A percentile compares a stretch with the other conserved stretches of the same genome.
Evolutionary conservation across 2,329 filamentous ascomycete species (phyloP).

Genomic region (Pyrenochaeta sp.): DNA sequence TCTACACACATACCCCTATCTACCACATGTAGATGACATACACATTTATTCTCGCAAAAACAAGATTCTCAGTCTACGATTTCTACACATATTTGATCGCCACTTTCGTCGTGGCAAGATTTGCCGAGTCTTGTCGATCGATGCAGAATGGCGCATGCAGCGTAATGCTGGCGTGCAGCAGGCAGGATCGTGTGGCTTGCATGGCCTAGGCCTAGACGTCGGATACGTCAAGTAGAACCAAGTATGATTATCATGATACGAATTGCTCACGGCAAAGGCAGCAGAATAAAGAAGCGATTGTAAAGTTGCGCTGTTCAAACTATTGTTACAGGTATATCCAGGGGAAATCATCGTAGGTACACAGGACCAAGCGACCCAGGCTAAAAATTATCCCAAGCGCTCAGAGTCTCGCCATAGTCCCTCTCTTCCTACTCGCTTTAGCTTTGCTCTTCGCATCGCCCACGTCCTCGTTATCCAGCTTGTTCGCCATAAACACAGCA

Average conservation of each 20-base stretch:
- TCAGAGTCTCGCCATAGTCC: conserved; percentile 45
- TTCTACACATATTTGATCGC: background rate
- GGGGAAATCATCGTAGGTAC: background rate
- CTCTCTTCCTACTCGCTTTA: conserved; percentile 44
- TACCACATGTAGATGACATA: no score
- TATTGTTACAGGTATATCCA: background rate
- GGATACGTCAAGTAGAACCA: background rate
- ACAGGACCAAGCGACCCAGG: background rate
- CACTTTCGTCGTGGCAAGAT: background rate
- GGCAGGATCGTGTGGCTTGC: conserved; percentile 3
- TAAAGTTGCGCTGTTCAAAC: background rate
- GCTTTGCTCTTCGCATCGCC: conserved; percentile 24
- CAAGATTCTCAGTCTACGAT: background rate
- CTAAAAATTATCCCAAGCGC: background rate
- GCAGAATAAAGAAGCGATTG: background rate
- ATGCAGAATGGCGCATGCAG: conserved; percentile 4
- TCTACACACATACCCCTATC: background rate
- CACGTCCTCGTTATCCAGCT: conserved; percentile 16
- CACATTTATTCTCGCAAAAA: background rate
- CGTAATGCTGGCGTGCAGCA: conserved; percentile 5
- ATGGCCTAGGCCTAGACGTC: background rate
- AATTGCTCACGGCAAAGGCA: no score
- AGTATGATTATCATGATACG: background rate
- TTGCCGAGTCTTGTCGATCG: conserved; percentile 8
- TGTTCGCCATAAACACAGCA: conserved; percentile 18